Base-by-base conservation (phyloP, 2,329 filamentous ascomycete genomes). In the Davidsoniella neocaledoniae region DNA sequence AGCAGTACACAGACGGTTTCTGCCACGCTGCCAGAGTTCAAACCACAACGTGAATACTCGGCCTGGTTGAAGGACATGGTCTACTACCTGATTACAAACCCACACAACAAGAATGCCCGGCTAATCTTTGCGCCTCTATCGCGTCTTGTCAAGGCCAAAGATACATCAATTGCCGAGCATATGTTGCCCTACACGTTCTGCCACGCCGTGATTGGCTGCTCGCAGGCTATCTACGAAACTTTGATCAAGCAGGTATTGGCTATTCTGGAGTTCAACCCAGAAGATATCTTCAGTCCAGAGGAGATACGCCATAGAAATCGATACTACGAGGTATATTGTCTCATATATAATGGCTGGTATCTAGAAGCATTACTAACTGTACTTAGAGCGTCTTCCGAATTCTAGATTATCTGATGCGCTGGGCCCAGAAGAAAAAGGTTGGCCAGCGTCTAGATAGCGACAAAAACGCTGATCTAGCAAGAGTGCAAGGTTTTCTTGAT, bases 361-460 rank as follows among this genome's bases (percentile, higher is more conserved):
- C 8, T 9, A 33, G 1, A 33, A 12, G 4, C 9, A 9, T 33
- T 51, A 46, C 56, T 59, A 45, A 60, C 55, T 46, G 19, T 48
- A 23, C 2, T 14, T 47, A 91, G 83, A 86, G 83, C 51, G 81
- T 95, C 2, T 98, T 98, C 62, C 77, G 82, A 43, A 77, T 93
- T 3, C 72, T 98, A 0, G 93, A 98, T 62, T 96, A 98, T 62
- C 76, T 90, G 54, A 87, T 86, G 59, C 76, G 82, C 55, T 98
- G 90, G 87, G 68, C 93, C 21, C 86, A 94, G 58, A 43, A 40
- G 12, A 48, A 48, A 17, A 50, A 86, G 62, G 76, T 77, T 48
- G 57, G 60, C 9, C 54, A 53, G 16, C 52, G 52, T 8, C 56
- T 60, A 19, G 57, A 57, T 6, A 59, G 57, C 6, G 36, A 60